phyloP scores from a whole-genome alignment of 768 basidiomycete species.

The Mycena polygramma region DNA sequence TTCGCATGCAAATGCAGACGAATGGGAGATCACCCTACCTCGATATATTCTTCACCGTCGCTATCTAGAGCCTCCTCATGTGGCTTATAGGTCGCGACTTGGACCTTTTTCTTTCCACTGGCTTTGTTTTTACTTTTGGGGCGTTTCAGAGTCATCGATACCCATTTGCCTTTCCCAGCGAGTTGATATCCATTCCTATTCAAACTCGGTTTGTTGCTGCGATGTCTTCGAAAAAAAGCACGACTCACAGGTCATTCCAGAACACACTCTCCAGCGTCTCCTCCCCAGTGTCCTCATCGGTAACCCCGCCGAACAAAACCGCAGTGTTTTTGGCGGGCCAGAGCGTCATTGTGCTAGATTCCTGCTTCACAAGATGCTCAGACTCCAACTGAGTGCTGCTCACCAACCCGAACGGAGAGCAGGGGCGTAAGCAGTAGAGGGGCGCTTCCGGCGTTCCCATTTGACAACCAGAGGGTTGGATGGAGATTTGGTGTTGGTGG shows the following conservation, averaged over 20 bases:
- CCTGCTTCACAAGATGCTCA: not conserved
- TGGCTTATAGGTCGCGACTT: constrained; percentile 18
- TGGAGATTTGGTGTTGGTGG: constrained; percentile 51
- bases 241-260: constrained; percentile 84
- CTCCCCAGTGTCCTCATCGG: constrained; percentile 87
- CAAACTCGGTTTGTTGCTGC: not conserved
- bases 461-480: constrained; percentile 70
- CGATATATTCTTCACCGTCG: constrained; percentile 39
- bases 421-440: constrained; percentile 79
- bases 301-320: constrained; percentile 88
- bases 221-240: not conserved
- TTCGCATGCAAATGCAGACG: not conserved
- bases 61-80: constrained; percentile 22
- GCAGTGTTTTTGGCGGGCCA: constrained; percentile 80
- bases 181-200: constrained; percentile 84
- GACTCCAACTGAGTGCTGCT: not conserved
- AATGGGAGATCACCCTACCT: constrained; percentile 16
- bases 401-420: constrained; percentile 78
- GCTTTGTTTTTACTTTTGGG: constrained; percentile 67
- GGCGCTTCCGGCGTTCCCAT: constrained; percentile 88
- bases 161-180: constrained; percentile 81
- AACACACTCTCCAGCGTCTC: constrained; percentile 89
- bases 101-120: constrained; percentile 59
- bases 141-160: constrained; percentile 80
- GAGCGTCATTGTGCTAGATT: constrained; percentile 75